Evolutionary conservation across 352 stramenopile genomes (phyloP).

Genomic region (Thalassiosira mediterranea): DNA sequence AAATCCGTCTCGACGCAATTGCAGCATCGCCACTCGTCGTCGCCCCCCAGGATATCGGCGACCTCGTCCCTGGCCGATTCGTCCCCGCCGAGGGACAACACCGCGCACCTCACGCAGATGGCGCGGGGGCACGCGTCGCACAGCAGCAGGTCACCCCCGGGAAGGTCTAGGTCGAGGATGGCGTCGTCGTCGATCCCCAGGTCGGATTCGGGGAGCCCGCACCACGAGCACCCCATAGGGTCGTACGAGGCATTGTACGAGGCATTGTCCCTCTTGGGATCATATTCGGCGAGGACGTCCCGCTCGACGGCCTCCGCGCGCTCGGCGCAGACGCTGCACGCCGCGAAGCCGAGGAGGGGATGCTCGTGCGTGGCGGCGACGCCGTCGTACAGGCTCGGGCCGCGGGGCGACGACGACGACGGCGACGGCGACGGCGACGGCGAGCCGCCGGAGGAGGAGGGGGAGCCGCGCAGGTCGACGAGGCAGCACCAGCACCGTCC

Average conservation of each 20-base stretch:
- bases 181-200: slow-evolving; percentile 10
- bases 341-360: slow-evolving; percentile 54
- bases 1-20: slow-evolving; percentile 40
- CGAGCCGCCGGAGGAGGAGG: neutral
- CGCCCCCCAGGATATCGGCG: neutral
- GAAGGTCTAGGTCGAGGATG: slow-evolving; percentile 5
- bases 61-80: slow-evolving; percentile 2
- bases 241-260: slow-evolving; percentile 10
- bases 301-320: slow-evolving; percentile 17
- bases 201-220: slow-evolving; percentile 26
- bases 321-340: slow-evolving; percentile 58
- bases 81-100: slow-evolving; percentile 32
- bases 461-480: slow-evolving; percentile 10
- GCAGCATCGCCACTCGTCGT: slow-evolving; percentile 51
- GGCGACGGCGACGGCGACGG: neutral
- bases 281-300: slow-evolving; percentile 17
- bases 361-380: slow-evolving; percentile 55
- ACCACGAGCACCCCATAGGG: slow-evolving; percentile 42
- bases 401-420: neutral
- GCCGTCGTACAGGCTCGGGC: neutral
- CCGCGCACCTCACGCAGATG: slow-evolving; percentile 54
- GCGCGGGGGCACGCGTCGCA: slow-evolving; percentile 58
- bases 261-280: neutral
- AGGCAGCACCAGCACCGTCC: slow-evolving; percentile 54
- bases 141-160: slow-evolving; percentile 43